Evolutionary conservation across 768 basidiomycete genomes (phyloP), one percentile per base, ranked within the genome.

Genomic region (Boletus tylopilopsis): DNA sequence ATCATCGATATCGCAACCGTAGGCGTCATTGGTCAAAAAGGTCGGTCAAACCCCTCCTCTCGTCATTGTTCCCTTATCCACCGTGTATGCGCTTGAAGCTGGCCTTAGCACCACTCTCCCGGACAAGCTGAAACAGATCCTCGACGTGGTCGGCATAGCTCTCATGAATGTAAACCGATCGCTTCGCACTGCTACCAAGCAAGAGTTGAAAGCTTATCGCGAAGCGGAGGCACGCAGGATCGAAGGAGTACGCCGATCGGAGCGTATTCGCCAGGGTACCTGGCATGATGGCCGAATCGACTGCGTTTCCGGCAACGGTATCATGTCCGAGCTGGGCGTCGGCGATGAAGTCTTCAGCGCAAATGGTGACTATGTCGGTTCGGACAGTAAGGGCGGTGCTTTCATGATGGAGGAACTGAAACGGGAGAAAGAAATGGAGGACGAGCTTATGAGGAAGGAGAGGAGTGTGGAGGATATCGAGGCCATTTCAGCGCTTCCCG

Each of bases 1-100:
- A 69, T 98, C 49, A 81, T 97, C 53, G 95, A 98, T 64, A 76
- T 98, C n/a, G 93, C 91, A 1, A 86, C 85, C 50, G 80, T 94
- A 36, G 94, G 94, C 2, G 62, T 98, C n/a, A 96, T 96, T 57
- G 96, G 96, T 3, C 92, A 96, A 63, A 97, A 97, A 72, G 81
- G 90, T 87, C 46, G 6, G 68, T 49, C 22, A 7, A 45, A 6
- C 9, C 22, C 15, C 11, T 38, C 15, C 29, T 42, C 6, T 35
- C 37, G 19, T 7, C 15, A 5, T 22, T 16, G 2, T 2, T 29
- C 21, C 29, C 33, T 40, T 18, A 50, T 43, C 53, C 11, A 57
- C 29, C n/a, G 2, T 46, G 12, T 29, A 21, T 34, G 24, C 7
- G 6, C 21, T 13, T 47, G 23, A 51, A 93, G 94, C 90, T 21